Percentiles rank a stretch among this genome's conserved stretches.
Evolutionary conservation across 2,329 filamentous ascomycete species (phyloP).

Genomic region (Calonectria pseudoturangicola): DNA sequence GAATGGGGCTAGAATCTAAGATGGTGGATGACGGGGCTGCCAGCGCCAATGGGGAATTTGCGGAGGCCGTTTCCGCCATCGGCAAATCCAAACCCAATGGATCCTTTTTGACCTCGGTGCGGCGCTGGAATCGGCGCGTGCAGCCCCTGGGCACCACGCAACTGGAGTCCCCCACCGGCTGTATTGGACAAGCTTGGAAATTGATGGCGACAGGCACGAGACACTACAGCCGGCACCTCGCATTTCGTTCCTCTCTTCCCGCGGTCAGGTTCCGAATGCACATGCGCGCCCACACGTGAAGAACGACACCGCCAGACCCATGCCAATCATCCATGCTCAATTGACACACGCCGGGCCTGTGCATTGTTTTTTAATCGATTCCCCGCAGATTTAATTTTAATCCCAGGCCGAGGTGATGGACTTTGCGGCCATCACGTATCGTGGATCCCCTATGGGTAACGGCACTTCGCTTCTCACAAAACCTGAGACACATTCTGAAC

Average conservation of each 20-base stretch:
- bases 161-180: slow-evolving; percentile 16
- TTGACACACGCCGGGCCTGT: slow-evolving; percentile 22
- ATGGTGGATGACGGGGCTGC: slow-evolving; percentile 22
- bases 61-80: slow-evolving; percentile 42
- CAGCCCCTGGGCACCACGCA: slow-evolving; percentile 23
- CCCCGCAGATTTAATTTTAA: slow-evolving; percentile 34
- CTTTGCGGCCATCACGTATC: not conserved
- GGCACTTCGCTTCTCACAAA: not conserved
- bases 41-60: slow-evolving; percentile 31
- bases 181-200: slow-evolving; percentile 21
- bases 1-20: slow-evolving; percentile 30
- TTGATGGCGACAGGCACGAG: slow-evolving; percentile 18
- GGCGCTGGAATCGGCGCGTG: slow-evolving; percentile 35
- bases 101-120: slow-evolving; percentile 42
- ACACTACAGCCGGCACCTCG: not conserved
- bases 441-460: not conserved
- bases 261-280: slow-evolving; percentile 24
- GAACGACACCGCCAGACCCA: slow-evolving; percentile 12
- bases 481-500: not conserved
- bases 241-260: not conserved
- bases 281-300: slow-evolving; percentile 34
- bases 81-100: slow-evolving; percentile 37
- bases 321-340: slow-evolving; percentile 30
- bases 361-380: slow-evolving; percentile 20
- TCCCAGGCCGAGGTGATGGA: slow-evolving; percentile 30